These are phyloP conservation scores for Geoglossum glabrum DNA, from an alignment of 495 filamentous ascomycete genomes.

Conservation along the genomic window DNA sequence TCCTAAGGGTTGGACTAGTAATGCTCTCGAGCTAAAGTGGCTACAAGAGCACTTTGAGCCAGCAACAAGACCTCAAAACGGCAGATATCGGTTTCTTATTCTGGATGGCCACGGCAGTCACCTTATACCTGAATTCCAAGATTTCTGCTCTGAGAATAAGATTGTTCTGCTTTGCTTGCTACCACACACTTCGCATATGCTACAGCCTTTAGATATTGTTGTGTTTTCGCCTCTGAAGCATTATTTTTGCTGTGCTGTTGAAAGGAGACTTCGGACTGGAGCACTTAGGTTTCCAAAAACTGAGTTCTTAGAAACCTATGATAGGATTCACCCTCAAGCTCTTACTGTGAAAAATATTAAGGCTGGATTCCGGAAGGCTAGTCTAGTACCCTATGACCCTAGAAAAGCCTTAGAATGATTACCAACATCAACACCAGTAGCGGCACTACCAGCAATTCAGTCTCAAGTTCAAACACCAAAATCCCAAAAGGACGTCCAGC, in stretches of 20 bases:
- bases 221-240: background rate
- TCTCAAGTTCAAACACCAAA: too few species aligned
- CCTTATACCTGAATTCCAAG: background rate
- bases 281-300: background rate
- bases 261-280: background rate
- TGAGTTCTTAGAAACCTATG: background rate
- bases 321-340: background rate
- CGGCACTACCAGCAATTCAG: too few species aligned
- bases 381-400: too few species aligned
- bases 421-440: too few species aligned
- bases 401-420: too few species aligned
- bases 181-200: background rate
- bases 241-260: background rate
- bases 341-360: too few species aligned
- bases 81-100: background rate
- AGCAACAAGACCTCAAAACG: background rate
- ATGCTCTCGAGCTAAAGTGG: background rate
- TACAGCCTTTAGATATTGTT: conserved; percentile 2
- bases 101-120: conserved; percentile 1
- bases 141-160: background rate
- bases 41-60: background rate
- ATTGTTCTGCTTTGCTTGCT: background rate
- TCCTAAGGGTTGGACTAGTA: background rate
- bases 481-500: too few species aligned
- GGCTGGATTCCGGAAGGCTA: too few species aligned